These are phyloP conservation scores for Eutypa lata DNA, from an alignment of 2,329 filamentous ascomycete genomes.

Conservation along the genomic window DNA sequence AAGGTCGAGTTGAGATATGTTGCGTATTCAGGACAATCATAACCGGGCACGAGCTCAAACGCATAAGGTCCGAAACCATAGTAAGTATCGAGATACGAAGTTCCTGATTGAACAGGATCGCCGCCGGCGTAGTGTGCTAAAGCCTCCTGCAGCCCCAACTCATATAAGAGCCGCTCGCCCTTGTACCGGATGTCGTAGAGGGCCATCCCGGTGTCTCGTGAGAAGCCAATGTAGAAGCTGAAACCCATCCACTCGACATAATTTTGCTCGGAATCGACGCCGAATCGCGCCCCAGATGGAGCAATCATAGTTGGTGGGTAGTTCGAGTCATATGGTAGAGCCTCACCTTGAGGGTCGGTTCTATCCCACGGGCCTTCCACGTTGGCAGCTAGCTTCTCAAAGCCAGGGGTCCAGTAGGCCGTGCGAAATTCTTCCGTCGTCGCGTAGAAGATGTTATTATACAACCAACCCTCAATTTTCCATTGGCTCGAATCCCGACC, in stretches of 20 bases:
- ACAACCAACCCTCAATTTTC: too few species aligned
- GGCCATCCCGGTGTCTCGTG: constrained; percentile 40
- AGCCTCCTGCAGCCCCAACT: constrained; percentile 51
- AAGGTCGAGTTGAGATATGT: constrained; percentile 33
- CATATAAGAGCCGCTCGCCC: constrained; percentile 48
- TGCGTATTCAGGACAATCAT: constrained; percentile 37
- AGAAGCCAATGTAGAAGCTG: constrained; percentile 47
- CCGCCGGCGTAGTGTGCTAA: constrained; percentile 49
- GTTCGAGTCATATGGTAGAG: too few species aligned
- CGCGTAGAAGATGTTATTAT: too few species aligned
- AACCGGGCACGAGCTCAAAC: constrained; percentile 38
- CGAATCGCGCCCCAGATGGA: too few species aligned
- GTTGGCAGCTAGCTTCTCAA: too few species aligned
- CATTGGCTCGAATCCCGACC: too few species aligned
- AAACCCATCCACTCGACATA: constrained; percentile 53
- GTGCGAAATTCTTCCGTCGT: too few species aligned
- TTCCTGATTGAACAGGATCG: constrained; percentile 40
- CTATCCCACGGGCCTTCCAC: too few species aligned
- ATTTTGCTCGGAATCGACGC: constrained; percentile 40
- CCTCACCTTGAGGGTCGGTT: too few species aligned
- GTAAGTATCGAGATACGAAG: constrained; percentile 40
- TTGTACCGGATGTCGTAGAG: constrained; percentile 50
- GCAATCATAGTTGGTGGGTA: too few species aligned
- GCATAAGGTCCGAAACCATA: constrained; percentile 34
- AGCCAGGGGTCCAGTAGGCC: too few species aligned